Percentiles rank a stretch among this genome's conserved stretches.
phyloP scores from a whole-genome alignment of 225 moss, liverwort and hornwort species.

The Asterella californica region DNA sequence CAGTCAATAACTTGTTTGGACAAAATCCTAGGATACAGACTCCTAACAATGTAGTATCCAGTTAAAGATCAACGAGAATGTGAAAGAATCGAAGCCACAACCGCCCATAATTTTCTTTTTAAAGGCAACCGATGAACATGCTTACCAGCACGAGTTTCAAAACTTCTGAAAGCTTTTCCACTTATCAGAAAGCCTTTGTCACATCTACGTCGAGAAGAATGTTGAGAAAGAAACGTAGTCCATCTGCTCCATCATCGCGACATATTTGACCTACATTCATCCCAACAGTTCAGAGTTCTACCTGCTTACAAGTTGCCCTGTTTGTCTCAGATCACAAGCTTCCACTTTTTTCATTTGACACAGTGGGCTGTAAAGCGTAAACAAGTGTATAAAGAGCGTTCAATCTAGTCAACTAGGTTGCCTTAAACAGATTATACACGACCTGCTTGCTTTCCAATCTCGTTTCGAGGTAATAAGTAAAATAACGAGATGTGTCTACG shows the following conservation, averaged over 20 bases:
- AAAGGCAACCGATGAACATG: not conserved
- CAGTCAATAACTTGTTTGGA: too few species aligned
- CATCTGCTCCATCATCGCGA: constrained; percentile 94
- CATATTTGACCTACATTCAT: constrained; percentile 65
- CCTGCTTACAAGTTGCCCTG: not conserved
- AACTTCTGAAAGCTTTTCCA: too few species aligned
- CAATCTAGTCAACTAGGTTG: not conserved
- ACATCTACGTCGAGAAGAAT: constrained; percentile 43
- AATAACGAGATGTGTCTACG: too few species aligned
- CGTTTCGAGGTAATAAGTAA: too few species aligned
- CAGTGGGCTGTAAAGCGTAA: too few species aligned
- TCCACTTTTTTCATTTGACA: not conserved
- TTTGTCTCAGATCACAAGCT: not conserved
- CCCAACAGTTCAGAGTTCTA: not conserved
- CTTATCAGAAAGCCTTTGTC: constrained; percentile 15
- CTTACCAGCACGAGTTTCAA: not conserved
- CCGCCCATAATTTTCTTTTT: too few species aligned
- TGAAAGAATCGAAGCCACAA: too few species aligned
- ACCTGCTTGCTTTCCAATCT: not conserved
- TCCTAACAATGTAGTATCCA: too few species aligned
- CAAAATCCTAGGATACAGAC: too few species aligned
- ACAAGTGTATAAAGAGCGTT: not conserved
- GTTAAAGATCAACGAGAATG: too few species aligned
- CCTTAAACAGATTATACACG: not conserved
- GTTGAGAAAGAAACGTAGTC: constrained; percentile 84